Conservation (phyloP, 768 basidiomycete species). For the Tephrocybe sp. region DNA sequence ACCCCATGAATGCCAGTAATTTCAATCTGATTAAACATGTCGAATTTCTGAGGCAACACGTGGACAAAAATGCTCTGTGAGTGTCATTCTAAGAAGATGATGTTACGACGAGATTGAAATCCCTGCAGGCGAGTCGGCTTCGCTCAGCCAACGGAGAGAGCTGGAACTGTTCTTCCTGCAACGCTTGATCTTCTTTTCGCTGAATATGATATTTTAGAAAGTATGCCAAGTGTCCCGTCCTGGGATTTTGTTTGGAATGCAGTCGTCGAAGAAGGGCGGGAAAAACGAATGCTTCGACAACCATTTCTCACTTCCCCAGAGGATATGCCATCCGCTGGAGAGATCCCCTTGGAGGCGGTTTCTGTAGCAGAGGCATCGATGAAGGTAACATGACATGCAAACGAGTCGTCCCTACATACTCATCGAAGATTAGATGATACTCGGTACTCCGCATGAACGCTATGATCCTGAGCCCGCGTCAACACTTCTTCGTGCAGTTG, state of each 20-base stretch:
- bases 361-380: slow-evolving; percentile 66
- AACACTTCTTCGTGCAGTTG: slow-evolving; percentile 53
- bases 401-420: slow-evolving; percentile 1
- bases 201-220: slow-evolving; percentile 54
- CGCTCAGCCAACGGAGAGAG: slow-evolving; percentile 40
- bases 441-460: slow-evolving; percentile 68
- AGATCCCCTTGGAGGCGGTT: slow-evolving; percentile 37
- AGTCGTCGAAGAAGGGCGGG: slow-evolving; percentile 72
- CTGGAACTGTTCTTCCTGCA: slow-evolving; percentile 36
- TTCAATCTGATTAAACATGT: slow-evolving; percentile 85
- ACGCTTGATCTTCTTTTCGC: slow-evolving; percentile 43
- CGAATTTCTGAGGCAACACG: slow-evolving; percentile 73
- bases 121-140: slow-evolving; percentile 63
- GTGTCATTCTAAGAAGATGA: slow-evolving; percentile 28
- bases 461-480: slow-evolving; percentile 67
- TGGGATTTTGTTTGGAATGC: slow-evolving; percentile 81
- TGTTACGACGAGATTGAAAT: slow-evolving; percentile 15
- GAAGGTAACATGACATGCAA: slow-evolving; percentile 48
- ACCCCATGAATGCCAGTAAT: slow-evolving; percentile 63
- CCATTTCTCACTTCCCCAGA: slow-evolving; percentile 49
- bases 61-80: slow-evolving; percentile 88
- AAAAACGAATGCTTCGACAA: slow-evolving; percentile 62
- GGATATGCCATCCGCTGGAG: slow-evolving; percentile 31
- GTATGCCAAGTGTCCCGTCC: slow-evolving; percentile 35
- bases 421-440: slow-evolving; percentile 57